phyloP scores from a whole-genome alignment of 2,329 filamentous ascomycete genomes.

The Helicocarpus griseus region DNA sequence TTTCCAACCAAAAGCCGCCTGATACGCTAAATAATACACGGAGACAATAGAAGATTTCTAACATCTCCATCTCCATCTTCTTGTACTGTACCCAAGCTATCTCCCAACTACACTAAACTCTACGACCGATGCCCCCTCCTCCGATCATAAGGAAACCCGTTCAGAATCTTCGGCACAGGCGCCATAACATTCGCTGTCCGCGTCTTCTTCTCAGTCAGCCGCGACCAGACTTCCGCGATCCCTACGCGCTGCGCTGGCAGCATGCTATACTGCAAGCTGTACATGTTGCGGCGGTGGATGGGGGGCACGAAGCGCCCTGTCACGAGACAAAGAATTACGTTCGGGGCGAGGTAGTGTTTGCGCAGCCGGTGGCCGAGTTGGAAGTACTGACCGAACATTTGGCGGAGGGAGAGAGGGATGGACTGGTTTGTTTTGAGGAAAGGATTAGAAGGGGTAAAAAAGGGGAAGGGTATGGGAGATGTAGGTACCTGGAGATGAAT shows the following conservation, averaged over 20 bases:
- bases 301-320: slow-evolving; percentile 91
- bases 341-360: slow-evolving; percentile 87
- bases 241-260: slow-evolving; percentile 71
- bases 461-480: too few relatives aligned
- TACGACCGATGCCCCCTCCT: slow-evolving; percentile 26
- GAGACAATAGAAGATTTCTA: too few relatives aligned
- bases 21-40: too few relatives aligned
- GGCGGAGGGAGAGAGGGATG: slow-evolving; percentile 77
- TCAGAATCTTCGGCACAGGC: slow-evolving; percentile 23
- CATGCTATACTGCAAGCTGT: slow-evolving; percentile 97
- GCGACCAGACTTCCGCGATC: slow-evolving; percentile 77
- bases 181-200: slow-evolving; percentile 17
- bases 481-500: slow-evolving; percentile 68
- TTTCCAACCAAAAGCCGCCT: too few relatives aligned
- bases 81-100: too few relatives aligned
- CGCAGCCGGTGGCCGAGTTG: slow-evolving; percentile 85
- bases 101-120: not conserved
- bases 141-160: slow-evolving; percentile 24
- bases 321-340: slow-evolving; percentile 76
- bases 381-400: slow-evolving; percentile 96
- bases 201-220: slow-evolving; percentile 45
- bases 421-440: slow-evolving; percentile 46
- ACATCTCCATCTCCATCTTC: too few relatives aligned
- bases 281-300: slow-evolving; percentile 87
- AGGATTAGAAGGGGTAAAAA: not conserved